A percentile compares a stretch with the other conserved stretches of the same genome.
phyloP scores from a whole-genome alignment of 345 rosid species.

The Brassica napus region DNA sequence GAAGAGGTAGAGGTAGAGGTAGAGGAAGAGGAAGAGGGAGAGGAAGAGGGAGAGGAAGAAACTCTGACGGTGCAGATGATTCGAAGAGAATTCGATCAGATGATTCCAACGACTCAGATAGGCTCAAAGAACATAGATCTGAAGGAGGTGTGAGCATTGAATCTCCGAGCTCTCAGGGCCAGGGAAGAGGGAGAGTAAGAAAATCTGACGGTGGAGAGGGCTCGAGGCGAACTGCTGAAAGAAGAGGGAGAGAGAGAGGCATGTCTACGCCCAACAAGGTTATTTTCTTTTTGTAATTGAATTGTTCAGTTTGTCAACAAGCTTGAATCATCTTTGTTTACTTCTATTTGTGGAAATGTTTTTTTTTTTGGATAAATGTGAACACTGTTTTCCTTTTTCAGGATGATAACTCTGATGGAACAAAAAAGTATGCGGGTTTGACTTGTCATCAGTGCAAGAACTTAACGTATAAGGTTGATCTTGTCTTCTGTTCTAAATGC shows the following conservation, averaged over 20 bases:
- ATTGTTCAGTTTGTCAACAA: neutral
- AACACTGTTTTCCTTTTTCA: neutral
- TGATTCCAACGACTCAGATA: neutral
- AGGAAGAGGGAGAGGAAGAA: slow-evolving; percentile 7
- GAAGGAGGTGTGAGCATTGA: neutral
- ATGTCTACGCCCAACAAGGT: slow-evolving; percentile 15
- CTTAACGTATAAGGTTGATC: neutral
- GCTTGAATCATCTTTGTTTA: neutral
- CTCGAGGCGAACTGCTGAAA: neutral
- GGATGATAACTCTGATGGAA: slow-evolving; percentile 28
- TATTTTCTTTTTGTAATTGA: neutral
- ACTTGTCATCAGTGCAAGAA: slow-evolving; percentile 39
- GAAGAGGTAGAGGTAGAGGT: slow-evolving; percentile 18
- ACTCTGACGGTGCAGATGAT: neutral
- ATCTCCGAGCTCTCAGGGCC: neutral
- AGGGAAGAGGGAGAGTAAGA: neutral
- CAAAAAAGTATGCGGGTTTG: slow-evolving; percentile 2
- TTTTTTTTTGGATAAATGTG: neutral
- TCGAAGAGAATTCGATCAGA: neutral
- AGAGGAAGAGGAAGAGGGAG: slow-evolving; percentile 10
- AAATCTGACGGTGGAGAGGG: neutral
- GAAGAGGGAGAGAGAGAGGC: neutral
- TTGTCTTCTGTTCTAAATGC: slow-evolving; percentile 29
- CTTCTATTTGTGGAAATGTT: neutral
- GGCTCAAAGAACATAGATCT: neutral